Evolutionary conservation across 2,329 filamentous ascomycete species (phyloP), one percentile per base, ranked within the genome.

Genomic region (Dactylellina cionopaga): DNA sequence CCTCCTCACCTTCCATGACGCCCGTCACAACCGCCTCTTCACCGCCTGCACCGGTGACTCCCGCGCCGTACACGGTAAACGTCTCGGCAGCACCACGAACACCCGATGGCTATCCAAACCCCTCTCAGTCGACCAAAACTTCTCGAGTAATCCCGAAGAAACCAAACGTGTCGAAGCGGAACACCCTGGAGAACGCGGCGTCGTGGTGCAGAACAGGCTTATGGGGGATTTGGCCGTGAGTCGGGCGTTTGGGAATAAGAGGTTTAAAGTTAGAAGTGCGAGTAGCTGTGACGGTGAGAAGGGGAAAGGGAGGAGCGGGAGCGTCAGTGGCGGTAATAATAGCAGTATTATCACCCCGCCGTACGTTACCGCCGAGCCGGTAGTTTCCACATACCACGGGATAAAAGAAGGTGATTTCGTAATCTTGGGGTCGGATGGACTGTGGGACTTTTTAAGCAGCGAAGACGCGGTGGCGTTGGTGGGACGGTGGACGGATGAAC

Each of bases 1-100:
- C 9, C 80, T 90, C 0, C 81, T 91, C 1, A 83, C 87, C 0
- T 79, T 89, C 1, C 90, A 86, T 76, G 87, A 91, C 72, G 83
- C 86, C 0, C 66, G 75, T 0, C 81, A 81, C 0, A 81, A 82
- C 3, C 85, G 81, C 0, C 79, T 91, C 0, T 85, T 86, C 22
- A 87, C 89, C 1, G 89, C 89, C 0, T 88, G 87, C 73, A 85
- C 86, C 0, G 89, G 89, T 0, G 89, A 91, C 79, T 90, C 87
- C 0, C 84, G 88, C 33, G 88, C 88, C 9, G 87, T 90, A 0
- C 81, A 90, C 0, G 89, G 88, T 1, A 81, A 71, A 82, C 75
- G 59, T 52, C 77, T 77, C 1, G 79, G 83, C 80, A 81, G 83
- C 10, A 22, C 58, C 6, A 56, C 80, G 0, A 77, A 81, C 6